Base-by-base conservation (phyloP, 345 rosid genomes). In the Mallotus nudiflorus region DNA sequence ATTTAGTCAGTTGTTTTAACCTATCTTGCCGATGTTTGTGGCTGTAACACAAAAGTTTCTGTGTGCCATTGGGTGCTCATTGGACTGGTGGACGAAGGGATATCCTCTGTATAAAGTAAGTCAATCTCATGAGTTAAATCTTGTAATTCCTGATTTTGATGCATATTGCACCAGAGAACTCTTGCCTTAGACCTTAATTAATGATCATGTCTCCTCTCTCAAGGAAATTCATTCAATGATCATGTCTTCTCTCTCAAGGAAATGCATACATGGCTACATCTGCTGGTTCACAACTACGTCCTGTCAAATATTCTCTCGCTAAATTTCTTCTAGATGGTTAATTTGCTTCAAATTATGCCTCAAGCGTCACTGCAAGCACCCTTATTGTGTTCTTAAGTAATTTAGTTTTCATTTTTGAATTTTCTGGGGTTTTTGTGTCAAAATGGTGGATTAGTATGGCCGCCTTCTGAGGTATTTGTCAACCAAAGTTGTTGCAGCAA, bases 321-420 rank as follows among this genome's bases (percentile, higher is more conserved):
- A 33, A 50, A 7, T 24, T 6, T 31, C 18, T 33, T 58, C 4
- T 31, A 58, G 57, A 53, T 42, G 35, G 33, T 62, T 24, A 5
- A 27, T 62, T 29, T 65, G 56, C 56, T 49, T 65, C 49, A 49
- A 49, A 48, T 31, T 29, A 48, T 48, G 24, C 48, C 40, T 28
- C 19, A 16, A 28, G 16, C 15, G 31, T 45, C 42, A 48, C 13
- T 2, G 8, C 11, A 3, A 19, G 13, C 63, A 7, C 42, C 27
- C 45, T 14, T 11, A 33, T 33, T 37, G 2, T n/a, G 24, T 60
- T 35, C 46, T 33, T n/a, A 37, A 60, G 46, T n/a, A 19, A 60
- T n/a, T 60, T 2, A 10, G 19, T 19, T 29, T 24, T 8, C 20
- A 1, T 22, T 10, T 14, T 5, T 11, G 51, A 25, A 13, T 63